Base-by-base conservation (phyloP, 1,284 basidiomycete genomes). In the Caloboletus firmus region DNA sequence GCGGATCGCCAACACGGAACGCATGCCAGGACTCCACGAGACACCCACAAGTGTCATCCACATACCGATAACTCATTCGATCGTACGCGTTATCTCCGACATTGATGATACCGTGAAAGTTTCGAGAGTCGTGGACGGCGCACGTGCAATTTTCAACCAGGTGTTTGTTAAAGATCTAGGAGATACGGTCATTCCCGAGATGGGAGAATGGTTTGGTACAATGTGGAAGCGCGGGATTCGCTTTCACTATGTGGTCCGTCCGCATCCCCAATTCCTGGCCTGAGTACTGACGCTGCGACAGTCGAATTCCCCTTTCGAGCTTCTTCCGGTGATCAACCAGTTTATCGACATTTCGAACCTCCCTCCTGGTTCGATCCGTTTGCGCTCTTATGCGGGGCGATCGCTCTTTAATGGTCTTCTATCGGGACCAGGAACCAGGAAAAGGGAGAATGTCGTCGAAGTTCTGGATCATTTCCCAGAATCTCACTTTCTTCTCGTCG, bases 21-120 rank as follows among this genome's bases (percentile, higher is more conserved):
- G 40, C 42, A 22, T 39, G 5, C 41, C 54, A 32, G 68, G 83
- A 17, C 75, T 81, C 13, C 63, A 74, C 3, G 61, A 66, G 50
- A 45, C 58, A 51, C 55, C 67, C 46, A 52, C 55, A 54, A 42
- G 53, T 45, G 52, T 41, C 56, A 58, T 59, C 4, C 51, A 49
- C 20, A 56, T 71, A 57, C 60, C 66, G 42, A 59, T 70, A 49
- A 59, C 63, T 26, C 56, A 59, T 15, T 60, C 68, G 24, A 78
- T 79, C 1, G 68, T 93, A 13, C 83, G 91, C 9, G 79, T 97
- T 51, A 87, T 98, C 32, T 95, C 92, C 1, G 95, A 98, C 66
- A 89, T 98, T 42, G 95, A 98, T 69, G 95, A 98, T 69, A 98
- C 95, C 0, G 81, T 97, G 58, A 98, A 96, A 68, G 70, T 82